phyloP scores from a whole-genome alignment of 2,329 filamentous ascomycete species.

The Monosporascus sp. region DNA sequence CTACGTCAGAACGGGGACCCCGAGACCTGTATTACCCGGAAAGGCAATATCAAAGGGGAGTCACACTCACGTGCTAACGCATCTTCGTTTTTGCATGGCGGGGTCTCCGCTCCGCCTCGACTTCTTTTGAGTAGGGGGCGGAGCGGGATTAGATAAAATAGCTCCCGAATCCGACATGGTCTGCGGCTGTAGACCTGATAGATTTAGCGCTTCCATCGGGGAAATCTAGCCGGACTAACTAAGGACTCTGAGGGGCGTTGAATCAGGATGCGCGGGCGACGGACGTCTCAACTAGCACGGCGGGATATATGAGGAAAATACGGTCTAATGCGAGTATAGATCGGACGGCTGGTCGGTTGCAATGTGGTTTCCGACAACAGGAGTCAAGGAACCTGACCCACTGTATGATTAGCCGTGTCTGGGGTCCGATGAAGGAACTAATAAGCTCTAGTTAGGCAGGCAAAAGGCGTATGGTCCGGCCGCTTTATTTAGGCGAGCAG shows the following conservation, averaged over 20 bases:
- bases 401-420: too few relatives aligned
- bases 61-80: constrained; percentile 60
- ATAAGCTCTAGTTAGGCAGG: too few relatives aligned
- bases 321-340: background rate
- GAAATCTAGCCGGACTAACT: constrained; percentile 7
- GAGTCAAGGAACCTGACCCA: too few relatives aligned
- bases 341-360: background rate
- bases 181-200: constrained; percentile 16
- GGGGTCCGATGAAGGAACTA: too few relatives aligned
- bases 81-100: constrained; percentile 60
- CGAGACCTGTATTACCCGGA: background rate
- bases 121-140: constrained; percentile 39
- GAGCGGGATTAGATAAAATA: constrained; percentile 9
- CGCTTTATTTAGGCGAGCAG: too few relatives aligned
- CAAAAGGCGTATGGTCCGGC: too few relatives aligned
- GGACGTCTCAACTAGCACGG: background rate
- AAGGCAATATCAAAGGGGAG: background rate
- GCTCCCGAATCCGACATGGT: constrained; percentile 7
- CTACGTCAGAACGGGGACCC: background rate
- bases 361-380: background rate
- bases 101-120: constrained; percentile 42
- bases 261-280: background rate
- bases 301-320: background rate
- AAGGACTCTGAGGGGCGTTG: background rate
- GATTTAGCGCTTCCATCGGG: constrained; percentile 19